Evolutionary conservation across 345 rosid species (phyloP).

Genomic region (Salix udensis): DNA sequence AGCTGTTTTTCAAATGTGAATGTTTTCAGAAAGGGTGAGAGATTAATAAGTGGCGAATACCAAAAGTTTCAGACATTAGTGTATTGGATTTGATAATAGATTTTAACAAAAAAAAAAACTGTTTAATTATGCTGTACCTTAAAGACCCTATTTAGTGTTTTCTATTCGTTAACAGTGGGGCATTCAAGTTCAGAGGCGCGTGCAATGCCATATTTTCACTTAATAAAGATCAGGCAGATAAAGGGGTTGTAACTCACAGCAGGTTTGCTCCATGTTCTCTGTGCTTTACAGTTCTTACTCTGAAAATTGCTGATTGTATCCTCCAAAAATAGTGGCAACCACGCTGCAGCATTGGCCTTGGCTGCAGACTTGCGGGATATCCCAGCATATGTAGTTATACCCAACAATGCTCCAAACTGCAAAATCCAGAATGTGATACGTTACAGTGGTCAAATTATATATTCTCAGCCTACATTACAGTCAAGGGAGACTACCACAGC

Average conservation of each 20-base stretch:
- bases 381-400: constrained; percentile 71
- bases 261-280: constrained; percentile 39
- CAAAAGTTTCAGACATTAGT: constrained; percentile 1
- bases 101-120: background rate
- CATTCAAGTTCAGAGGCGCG: constrained; percentile 92
- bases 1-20: constrained; percentile 77
- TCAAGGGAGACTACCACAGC: constrained; percentile 67
- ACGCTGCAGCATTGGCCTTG: constrained; percentile 92
- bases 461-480: constrained; percentile 63
- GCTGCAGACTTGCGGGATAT: constrained; percentile 78
- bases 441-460: constrained; percentile 69
- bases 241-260: constrained; percentile 93
- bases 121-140: background rate
- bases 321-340: constrained; percentile 65
- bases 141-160: background rate
- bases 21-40: constrained; percentile 88
- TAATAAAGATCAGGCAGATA: constrained; percentile 54
- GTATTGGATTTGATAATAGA: background rate
- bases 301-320: constrained; percentile 11
- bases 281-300: background rate
- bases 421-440: constrained; percentile 81
- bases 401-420: constrained; percentile 83
- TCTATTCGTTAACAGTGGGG: constrained; percentile 52
- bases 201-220: constrained; percentile 82
- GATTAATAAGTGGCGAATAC: constrained; percentile 1